Base-by-base conservation (phyloP, 176 grass and related monocot species). In the Cenchrus purpureus region DNA sequence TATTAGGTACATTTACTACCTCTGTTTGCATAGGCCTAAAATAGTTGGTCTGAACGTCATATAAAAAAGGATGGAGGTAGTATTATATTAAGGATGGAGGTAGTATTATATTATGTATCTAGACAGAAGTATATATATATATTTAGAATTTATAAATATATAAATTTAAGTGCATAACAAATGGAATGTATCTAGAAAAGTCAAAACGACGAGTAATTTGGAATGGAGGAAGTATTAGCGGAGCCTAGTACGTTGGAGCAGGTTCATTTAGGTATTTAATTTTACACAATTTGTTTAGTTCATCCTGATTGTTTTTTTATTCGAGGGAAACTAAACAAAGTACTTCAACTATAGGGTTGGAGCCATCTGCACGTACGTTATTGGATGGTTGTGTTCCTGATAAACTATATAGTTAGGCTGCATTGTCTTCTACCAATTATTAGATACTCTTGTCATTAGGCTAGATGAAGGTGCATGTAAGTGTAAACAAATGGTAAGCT, bases 371-470 rank as follows among this genome's bases (percentile, higher is more conserved):
- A 44, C 1, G 73, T n/a, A 59, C 7, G 43, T 34, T 12, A 49
- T 43, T 74, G 14, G 64, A 67, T 62, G 51, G 52, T 50, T 5
- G 2, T 12, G 19, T 66, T 22, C n/a, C 37, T 66, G 73, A 67
- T 65, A 52, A 69, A 75, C 51, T 57, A 57, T n/a, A 20, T 46
- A 46, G 6, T 71, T 31, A 51, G 40, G 66, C 65, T 55, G 53
- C 51, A 17, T 82, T 43, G 34, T 58, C 65, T 29, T 81, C 40
- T 52, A 29, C 65, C 58, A 58, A 78, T 83, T 55, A 22, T 83
- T 16, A 50, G 20, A n/a, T 67, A 74, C 71, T 62, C 73, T 53
- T 79, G 73, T 52, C 80, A 48, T 85, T 75, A 19, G 31, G 22
- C 28, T 59, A 40, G 56, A 50, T 55, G 65, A 15, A 77, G 29